A percentile compares a stretch with the other conserved stretches of the same genome.
These are phyloP conservation scores for Fusarium sp. DNA, from an alignment of 2,329 filamentous ascomycete genomes.

Conservation along the genomic window DNA sequence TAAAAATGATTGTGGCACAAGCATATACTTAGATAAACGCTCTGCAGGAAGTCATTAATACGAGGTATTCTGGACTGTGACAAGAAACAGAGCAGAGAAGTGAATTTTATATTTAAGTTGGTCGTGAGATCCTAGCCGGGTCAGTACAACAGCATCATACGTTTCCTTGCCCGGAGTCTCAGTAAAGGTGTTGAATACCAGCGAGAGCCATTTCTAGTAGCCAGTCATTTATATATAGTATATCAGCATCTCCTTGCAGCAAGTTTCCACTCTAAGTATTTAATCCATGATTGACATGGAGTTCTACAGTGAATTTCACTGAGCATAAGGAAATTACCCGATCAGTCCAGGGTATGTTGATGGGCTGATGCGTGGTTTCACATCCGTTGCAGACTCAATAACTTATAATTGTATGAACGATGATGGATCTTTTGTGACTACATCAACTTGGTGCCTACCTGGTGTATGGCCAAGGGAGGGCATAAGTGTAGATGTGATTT, in stretches of 20 bases:
- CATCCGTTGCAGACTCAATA: background rate
- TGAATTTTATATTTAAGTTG: background rate
- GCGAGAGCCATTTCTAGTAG: background rate
- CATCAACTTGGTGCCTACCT: background rate
- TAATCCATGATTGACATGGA: background rate
- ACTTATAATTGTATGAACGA: background rate
- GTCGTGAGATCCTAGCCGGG: background rate
- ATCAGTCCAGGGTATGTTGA: background rate
- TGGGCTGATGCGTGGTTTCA: background rate
- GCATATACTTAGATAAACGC: background rate
- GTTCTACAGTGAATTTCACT: background rate
- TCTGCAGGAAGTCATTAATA: background rate
- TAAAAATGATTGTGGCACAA: background rate
- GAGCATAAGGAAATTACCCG: too few species aligned
- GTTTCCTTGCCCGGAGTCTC: background rate
- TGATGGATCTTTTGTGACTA: background rate
- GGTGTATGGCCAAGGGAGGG: too few species aligned
- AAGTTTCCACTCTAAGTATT: background rate
- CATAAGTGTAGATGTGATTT: background rate
- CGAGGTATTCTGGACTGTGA: background rate
- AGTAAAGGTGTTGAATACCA: background rate
- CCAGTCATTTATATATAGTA: background rate
- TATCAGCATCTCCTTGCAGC: too few species aligned
- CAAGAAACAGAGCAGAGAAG: background rate
- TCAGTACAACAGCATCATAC: fast-evolving